phyloP scores from a whole-genome alignment of 371 early-diverging fungal genomes.

The Nematocida sp. region DNA sequence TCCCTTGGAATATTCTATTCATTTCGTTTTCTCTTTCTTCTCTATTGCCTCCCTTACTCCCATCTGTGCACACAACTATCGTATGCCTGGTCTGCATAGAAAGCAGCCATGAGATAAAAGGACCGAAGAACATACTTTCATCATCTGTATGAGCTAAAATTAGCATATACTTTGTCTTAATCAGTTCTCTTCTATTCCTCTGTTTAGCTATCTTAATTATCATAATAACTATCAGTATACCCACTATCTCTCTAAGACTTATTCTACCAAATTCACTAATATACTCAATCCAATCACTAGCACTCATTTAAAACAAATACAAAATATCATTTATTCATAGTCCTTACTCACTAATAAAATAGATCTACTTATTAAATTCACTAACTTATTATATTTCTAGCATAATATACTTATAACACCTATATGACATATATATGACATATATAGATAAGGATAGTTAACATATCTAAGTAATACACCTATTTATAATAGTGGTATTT shows the following conservation, averaged over 20 bases:
- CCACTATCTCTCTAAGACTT: background rate
- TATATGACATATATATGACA: too few species aligned
- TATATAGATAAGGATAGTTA: too few species aligned
- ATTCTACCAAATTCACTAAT: background rate
- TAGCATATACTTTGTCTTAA: conserved; percentile 65
- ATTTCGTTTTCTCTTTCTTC: conserved; percentile 45
- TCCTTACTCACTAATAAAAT: too few species aligned
- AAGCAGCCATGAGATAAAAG: conserved; percentile 68
- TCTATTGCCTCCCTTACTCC: conserved; percentile 70
- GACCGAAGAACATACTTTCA: conserved; percentile 97
- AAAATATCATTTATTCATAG: too few species aligned
- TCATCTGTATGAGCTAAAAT: conserved; percentile 96
- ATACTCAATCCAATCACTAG: too few species aligned
- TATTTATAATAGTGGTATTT: too few species aligned
- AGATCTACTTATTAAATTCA: too few species aligned
- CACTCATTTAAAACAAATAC: too few species aligned
- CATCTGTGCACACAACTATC: conserved; percentile 68
- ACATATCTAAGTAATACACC: too few species aligned
- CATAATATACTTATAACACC: too few species aligned
- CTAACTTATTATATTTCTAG: too few species aligned
- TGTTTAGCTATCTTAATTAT: background rate
- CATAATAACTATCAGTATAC: background rate
- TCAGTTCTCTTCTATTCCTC: background rate
- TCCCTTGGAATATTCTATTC: conserved; percentile 15
- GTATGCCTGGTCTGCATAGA: conserved; percentile 48